Conservation (phyloP, 192 early-diverging fungal genomes). For the Rhizophagus clarus region DNA sequence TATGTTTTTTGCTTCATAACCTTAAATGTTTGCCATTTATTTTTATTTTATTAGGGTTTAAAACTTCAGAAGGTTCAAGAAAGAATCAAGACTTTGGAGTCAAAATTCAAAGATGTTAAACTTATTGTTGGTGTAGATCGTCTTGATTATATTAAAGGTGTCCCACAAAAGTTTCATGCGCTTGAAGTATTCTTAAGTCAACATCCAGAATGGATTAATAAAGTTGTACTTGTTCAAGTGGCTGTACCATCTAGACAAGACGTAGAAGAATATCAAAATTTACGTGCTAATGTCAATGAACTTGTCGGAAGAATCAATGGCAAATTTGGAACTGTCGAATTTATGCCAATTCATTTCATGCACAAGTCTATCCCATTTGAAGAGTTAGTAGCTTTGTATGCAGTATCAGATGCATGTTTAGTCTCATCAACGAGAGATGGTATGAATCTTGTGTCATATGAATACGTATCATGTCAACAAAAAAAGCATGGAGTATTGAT, state of each 20-base stretch:
- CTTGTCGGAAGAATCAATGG: slow-evolving; percentile 99
- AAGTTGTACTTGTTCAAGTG: slow-evolving; percentile 94
- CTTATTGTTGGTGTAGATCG: slow-evolving; percentile 97
- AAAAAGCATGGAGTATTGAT: slow-evolving; percentile 95
- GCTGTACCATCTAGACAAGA: slow-evolving; percentile 98
- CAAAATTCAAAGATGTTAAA: slow-evolving; percentile 83
- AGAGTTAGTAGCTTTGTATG: slow-evolving; percentile 95
- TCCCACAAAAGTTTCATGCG: slow-evolving; percentile 98
- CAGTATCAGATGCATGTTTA: slow-evolving; percentile 93
- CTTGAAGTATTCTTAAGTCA: slow-evolving; percentile 87
- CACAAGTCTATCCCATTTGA: slow-evolving; percentile 95
- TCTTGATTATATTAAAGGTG: slow-evolving; percentile 99
- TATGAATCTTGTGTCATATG: slow-evolving; percentile 99
- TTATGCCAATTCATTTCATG: slow-evolving; percentile 97
- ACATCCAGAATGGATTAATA: slow-evolving; percentile 91
- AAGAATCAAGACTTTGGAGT: slow-evolving; percentile 80
- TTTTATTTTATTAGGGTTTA: slow-evolving; percentile 57
- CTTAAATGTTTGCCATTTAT: background rate
- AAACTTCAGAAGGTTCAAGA: slow-evolving; percentile 64
- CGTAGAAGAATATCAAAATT: slow-evolving; percentile 97
- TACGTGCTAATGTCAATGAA: slow-evolving; percentile 93
- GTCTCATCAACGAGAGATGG: slow-evolving; percentile 98
- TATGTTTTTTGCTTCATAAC: background rate
- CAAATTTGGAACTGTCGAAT: slow-evolving; percentile 92
- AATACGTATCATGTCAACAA: slow-evolving; percentile 94